phyloP scores from a whole-genome alignment of 352 stramenopile genomes.

The Phytophthora podocarpi region DNA sequence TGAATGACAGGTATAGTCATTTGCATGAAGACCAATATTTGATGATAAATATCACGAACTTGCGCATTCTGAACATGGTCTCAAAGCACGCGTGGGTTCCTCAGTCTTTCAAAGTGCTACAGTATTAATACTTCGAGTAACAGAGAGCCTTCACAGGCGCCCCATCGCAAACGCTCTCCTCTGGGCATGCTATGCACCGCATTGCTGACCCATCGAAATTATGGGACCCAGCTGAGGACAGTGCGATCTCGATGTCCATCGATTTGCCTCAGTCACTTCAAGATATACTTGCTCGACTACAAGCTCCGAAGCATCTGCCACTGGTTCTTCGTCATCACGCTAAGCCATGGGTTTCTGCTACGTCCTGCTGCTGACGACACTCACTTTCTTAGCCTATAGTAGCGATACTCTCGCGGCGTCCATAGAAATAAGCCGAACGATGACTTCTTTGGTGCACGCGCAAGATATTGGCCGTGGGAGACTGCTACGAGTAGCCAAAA shows the following conservation, averaged over 20 bases:
- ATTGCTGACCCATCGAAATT: not conserved
- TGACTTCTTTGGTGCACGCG: no score
- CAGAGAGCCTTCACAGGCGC: no score
- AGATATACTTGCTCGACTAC: not conserved
- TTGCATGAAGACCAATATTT: no score
- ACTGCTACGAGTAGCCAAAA: not conserved
- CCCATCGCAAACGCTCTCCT: not conserved
- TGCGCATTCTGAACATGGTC: no score
- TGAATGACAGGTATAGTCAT: no score
- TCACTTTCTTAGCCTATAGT: not conserved
- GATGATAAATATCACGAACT: no score
- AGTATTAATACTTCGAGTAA: no score
- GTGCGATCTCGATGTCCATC: not conserved
- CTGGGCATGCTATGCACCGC: not conserved
- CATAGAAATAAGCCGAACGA: no score
- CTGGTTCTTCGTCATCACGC: no score
- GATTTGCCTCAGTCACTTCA: not conserved
- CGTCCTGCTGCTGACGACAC: not conserved
- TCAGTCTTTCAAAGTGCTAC: no score
- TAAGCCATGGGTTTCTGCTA: not conserved
- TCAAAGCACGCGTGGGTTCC: no score
- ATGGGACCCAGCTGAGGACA: not conserved
- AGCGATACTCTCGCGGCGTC: not conserved
- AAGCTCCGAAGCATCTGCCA: not conserved
- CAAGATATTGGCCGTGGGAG: not conserved